Evolutionary conservation across 805 yeast species (phyloP).

Genomic region (Nematodospora valgi): DNA sequence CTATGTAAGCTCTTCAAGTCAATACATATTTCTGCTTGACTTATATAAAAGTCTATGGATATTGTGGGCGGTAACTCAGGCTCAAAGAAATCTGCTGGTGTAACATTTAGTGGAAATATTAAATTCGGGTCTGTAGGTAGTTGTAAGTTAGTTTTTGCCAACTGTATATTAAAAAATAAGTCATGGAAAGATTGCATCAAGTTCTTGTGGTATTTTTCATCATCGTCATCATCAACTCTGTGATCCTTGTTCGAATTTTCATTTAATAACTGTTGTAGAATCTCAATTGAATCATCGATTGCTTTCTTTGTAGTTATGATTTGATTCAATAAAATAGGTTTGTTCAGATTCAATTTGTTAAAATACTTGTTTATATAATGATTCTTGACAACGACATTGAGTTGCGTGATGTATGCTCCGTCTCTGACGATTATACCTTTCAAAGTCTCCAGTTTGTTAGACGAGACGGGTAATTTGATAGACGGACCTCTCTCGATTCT

Average conservation of each 20-base stretch:
- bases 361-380: slow-evolving; percentile 36
- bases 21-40: slow-evolving; percentile 59
- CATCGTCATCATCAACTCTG: not conserved
- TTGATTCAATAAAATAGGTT: slow-evolving; percentile 40
- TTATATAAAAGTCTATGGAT: slow-evolving; percentile 54
- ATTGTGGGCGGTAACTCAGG: slow-evolving; percentile 46
- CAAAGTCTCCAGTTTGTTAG: slow-evolving; percentile 50
- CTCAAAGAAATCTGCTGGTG: slow-evolving; percentile 33
- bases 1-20: slow-evolving; percentile 52
- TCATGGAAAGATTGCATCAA: slow-evolving; percentile 23
- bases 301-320: slow-evolving; percentile 44
- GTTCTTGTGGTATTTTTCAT: slow-evolving; percentile 9
- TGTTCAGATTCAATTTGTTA: slow-evolving; percentile 23
- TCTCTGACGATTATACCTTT: slow-evolving; percentile 60
- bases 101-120: slow-evolving; percentile 55
- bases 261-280: slow-evolving; percentile 14
- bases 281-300: slow-evolving; percentile 32
- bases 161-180: slow-evolving; percentile 22
- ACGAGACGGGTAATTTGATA: slow-evolving; percentile 56
- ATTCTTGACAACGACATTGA: slow-evolving; percentile 43
- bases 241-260: slow-evolving; percentile 6
- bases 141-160: slow-evolving; percentile 33
- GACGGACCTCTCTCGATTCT: slow-evolving; percentile 34
- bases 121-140: slow-evolving; percentile 48
- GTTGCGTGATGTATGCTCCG: slow-evolving; percentile 49